Conservation (phyloP, 2,329 filamentous ascomycete genomes). For the Rhytidhysteron rufulum region DNA sequence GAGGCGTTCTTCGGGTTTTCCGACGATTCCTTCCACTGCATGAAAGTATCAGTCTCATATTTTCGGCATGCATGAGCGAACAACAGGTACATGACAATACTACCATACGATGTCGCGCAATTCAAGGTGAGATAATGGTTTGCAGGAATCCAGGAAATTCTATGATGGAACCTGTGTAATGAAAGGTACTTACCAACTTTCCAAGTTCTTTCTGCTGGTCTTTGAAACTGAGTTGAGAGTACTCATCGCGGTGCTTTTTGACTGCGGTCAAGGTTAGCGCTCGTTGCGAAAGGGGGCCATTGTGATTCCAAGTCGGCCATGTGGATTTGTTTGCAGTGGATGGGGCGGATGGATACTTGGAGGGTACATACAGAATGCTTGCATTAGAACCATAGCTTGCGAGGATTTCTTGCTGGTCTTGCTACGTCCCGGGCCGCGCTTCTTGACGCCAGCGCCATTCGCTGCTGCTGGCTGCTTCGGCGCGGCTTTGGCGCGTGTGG, state of each 20-base stretch:
- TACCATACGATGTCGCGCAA: neutral
- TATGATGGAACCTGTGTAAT: neutral
- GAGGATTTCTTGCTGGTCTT: conserved; percentile 20
- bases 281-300: neutral
- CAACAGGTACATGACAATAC: neutral
- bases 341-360: too few relatives aligned
- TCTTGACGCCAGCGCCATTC: conserved; percentile 23
- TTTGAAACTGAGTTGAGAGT: conserved; percentile 28
- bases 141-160: neutral
- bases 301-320: conserved; percentile 6
- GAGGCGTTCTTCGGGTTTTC: conserved; percentile 33
- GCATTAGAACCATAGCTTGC: conserved; percentile 32
- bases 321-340: conserved; percentile 4
- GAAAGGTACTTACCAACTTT: conserved; percentile 21
- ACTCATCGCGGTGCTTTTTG: conserved; percentile 32
- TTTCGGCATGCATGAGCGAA: too few relatives aligned
- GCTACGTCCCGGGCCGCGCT: conserved; percentile 12
- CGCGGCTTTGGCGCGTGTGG: neutral
- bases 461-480: neutral
- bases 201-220: conserved; percentile 36
- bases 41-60: conserved; percentile 9
- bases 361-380: conserved; percentile 29
- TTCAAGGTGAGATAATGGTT: conserved; percentile 1
- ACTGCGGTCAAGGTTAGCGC: conserved; percentile 16
- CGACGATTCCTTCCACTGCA: conserved; percentile 31